These are phyloP conservation scores for Chlorophyllum brunneum DNA, from an alignment of 768 basidiomycete genomes.

Conservation along the genomic window DNA sequence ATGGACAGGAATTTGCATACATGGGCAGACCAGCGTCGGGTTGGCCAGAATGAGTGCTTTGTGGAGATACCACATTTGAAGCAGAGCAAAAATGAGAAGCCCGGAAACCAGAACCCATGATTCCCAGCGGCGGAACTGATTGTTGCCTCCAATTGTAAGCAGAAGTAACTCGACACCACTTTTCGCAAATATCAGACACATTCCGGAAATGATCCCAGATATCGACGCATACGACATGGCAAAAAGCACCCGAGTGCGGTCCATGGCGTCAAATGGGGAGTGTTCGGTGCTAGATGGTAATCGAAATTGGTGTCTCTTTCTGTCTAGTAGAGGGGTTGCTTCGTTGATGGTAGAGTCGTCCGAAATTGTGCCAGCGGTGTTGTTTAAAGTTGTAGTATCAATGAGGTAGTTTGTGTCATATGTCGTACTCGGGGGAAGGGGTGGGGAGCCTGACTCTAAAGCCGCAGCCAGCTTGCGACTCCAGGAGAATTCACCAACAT, in stretches of 20 bases:
- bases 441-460: slow-evolving; percentile 21
- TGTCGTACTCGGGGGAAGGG: slow-evolving; percentile 27
- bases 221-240: slow-evolving; percentile 85
- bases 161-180: slow-evolving; percentile 87
- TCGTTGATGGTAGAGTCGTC: slow-evolving; percentile 5
- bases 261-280: slow-evolving; percentile 21
- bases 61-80: slow-evolving; percentile 84
- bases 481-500: slow-evolving; percentile 64
- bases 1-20: slow-evolving; percentile 42
- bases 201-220: slow-evolving; percentile 85
- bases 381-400: slow-evolving; percentile 36
- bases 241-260: slow-evolving; percentile 55
- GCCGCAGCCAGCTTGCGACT: slow-evolving; percentile 30
- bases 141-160: slow-evolving; percentile 67
- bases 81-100: slow-evolving; percentile 67
- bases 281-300: slow-evolving; percentile 15
- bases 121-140: slow-evolving; percentile 84
- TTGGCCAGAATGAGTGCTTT: slow-evolving; percentile 76
- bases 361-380: slow-evolving; percentile 10
- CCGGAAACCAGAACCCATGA: slow-evolving; percentile 77
- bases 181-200: slow-evolving; percentile 93
- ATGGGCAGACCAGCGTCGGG: slow-evolving; percentile 83
- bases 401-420: slow-evolving; percentile 33
- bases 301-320: slow-evolving; percentile 20
- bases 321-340: slow-evolving; percentile 53